A percentile compares a stretch with the other conserved stretches of the same genome.
Evolutionary conservation across 768 basidiomycete species (phyloP).

Genomic region (Xerocomus spinulosus): DNA sequence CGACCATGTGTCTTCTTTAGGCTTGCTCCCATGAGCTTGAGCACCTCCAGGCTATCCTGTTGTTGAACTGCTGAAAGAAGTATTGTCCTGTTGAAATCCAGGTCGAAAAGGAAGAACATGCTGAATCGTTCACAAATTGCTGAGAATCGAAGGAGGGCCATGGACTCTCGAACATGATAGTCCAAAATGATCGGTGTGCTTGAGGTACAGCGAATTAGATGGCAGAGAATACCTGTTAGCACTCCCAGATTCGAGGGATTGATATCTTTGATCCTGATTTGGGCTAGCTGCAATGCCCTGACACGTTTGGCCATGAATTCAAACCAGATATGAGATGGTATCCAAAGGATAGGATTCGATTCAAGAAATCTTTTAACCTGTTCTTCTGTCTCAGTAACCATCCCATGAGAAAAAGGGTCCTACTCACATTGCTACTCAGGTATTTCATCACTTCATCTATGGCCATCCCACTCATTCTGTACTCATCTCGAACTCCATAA

Average conservation of each 20-base stretch:
- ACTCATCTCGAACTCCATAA: constrained; percentile 9
- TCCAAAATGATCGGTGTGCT: constrained; percentile 10
- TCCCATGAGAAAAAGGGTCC: background rate
- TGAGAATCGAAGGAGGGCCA: constrained; percentile 7
- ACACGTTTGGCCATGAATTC: constrained; percentile 2
- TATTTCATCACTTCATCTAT: background rate
- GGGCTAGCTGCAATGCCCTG: background rate
- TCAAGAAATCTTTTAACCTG: background rate
- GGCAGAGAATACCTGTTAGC: constrained; percentile 4
- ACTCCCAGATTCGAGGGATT: constrained; percentile 7
- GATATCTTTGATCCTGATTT: background rate
- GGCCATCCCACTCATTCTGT: constrained; percentile 5
- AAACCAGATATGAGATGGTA: constrained; percentile 7
- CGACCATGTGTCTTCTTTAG: background rate
- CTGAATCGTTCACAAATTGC: background rate
- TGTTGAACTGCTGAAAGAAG: background rate
- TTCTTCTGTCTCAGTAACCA: background rate
- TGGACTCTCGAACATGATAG: constrained; percentile 8
- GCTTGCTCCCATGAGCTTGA: background rate
- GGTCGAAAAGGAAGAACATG: constrained; percentile 8
- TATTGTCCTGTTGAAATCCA: background rate
- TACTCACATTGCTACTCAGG: background rate
- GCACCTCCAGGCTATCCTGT: background rate
- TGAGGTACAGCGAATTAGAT: constrained; percentile 2
- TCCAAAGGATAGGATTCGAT: constrained; percentile 4